phyloP scores from a whole-genome alignment of 139 green algal genomes.

The Mychonastes homosphaera region DNA sequence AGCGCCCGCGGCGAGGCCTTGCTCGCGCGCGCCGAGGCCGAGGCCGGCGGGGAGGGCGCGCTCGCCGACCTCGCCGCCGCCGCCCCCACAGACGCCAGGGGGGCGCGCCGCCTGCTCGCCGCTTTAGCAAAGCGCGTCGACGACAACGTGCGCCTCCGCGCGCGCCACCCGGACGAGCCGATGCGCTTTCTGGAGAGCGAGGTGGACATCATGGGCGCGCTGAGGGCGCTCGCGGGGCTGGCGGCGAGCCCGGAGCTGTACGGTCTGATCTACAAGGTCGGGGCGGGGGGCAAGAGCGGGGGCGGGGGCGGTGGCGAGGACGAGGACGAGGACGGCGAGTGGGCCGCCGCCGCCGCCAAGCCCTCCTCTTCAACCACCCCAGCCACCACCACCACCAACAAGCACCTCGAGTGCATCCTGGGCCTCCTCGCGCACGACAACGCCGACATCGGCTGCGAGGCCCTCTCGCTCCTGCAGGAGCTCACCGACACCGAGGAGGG shows the following conservation, averaged over 20 bases:
- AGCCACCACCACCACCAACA: neutral
- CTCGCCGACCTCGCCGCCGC: no score
- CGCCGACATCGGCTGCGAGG: conserved; percentile 71
- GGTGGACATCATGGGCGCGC: conserved; percentile 61
- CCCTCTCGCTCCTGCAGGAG: conserved; percentile 71
- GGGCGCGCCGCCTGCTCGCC: no score
- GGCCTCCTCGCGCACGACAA: conserved; percentile 88
- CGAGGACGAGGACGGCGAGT: neutral
- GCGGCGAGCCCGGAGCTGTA: no score
- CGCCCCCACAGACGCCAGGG: no score
- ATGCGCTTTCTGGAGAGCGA: conserved; percentile 90
- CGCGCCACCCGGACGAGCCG: conserved; percentile 74
- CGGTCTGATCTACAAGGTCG: no score
- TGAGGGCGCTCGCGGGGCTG: conserved; percentile 20
- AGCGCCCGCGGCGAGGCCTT: no score
- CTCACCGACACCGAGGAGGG: conserved; percentile 85
- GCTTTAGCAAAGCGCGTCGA: no score
- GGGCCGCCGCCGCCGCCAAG: neutral
- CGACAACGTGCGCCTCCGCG: conserved; percentile 69
- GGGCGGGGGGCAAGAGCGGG: neutral
- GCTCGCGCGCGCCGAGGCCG: no score
- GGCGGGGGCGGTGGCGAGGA: neutral
- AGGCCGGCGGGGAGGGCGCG: no score
- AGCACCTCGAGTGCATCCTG: conserved; percentile 48
- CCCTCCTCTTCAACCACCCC: neutral